A percentile compares a stretch with the other conserved stretches of the same genome.
Evolutionary conservation across 2,329 filamentous ascomycete genomes (phyloP).

Genomic region (Aspergillus aculeatus): DNA sequence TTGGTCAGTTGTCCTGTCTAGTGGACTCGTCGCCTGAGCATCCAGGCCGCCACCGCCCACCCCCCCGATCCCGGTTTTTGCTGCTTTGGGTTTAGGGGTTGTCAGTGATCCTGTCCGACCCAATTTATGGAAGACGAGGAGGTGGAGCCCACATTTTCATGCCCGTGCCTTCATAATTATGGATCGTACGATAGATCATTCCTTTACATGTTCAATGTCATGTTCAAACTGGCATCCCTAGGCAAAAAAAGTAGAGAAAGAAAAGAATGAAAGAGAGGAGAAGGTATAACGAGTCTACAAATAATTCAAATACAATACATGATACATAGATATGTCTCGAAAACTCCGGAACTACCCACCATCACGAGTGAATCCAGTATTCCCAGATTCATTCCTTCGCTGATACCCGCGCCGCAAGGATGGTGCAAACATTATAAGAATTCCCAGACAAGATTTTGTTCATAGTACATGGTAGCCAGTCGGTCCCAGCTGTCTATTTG

Average conservation of each 20-base stretch:
- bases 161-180: not conserved
- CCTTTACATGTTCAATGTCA: constrained; percentile 16
- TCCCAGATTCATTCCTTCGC: constrained; percentile 30
- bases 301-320: constrained; percentile 30
- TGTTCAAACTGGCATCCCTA: constrained; percentile 19
- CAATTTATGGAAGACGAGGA: not conserved
- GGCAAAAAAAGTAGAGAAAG: constrained; percentile 7
- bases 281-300: constrained; percentile 31
- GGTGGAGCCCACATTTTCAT: not conserved
- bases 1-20: constrained; percentile 12
- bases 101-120: not conserved
- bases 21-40: constrained; percentile 16
- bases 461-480: constrained; percentile 34
- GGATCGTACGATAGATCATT: not conserved
- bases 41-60: constrained; percentile 13
- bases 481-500: constrained; percentile 30
- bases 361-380: constrained; percentile 14
- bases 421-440: constrained; percentile 29
- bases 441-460: constrained; percentile 24
- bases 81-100: constrained; percentile 7
- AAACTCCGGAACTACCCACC: constrained; percentile 32
- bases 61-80: not conserved
- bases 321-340: constrained; percentile 36
- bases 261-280: constrained; percentile 26
- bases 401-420: constrained; percentile 37